Evolutionary conservation across 202 grass and related monocot species (phyloP).

Genomic region (Eragrostis tef): DNA sequence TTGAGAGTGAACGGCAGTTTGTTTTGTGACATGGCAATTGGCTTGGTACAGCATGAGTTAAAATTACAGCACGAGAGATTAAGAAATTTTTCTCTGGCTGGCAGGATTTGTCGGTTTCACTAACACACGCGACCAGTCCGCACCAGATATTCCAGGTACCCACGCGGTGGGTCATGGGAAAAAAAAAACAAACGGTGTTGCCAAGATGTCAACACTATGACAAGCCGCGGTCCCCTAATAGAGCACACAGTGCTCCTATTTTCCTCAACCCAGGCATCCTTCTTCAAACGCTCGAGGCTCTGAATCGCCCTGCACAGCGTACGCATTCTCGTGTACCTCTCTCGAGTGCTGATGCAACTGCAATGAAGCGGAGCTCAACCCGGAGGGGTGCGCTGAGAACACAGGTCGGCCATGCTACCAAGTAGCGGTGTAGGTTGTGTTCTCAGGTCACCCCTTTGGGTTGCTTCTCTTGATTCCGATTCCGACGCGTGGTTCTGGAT

Average conservation of each 20-base stretch:
- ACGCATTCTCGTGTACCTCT: not conserved
- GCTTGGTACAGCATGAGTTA: too few relatives aligned
- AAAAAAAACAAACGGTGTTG: not conserved
- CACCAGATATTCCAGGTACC: not conserved
- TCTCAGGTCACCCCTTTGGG: constrained; percentile 57
- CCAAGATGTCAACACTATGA: constrained; percentile 46
- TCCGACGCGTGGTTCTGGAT: not conserved
- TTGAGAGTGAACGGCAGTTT: too few relatives aligned
- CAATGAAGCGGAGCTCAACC: constrained; percentile 18
- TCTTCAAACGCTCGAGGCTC: not conserved
- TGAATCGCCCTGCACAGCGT: not conserved
- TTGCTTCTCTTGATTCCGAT: constrained; percentile 37
- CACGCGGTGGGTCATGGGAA: not conserved
- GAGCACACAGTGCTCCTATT: not conserved
- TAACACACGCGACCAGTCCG: not conserved
- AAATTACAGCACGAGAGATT: too few relatives aligned
- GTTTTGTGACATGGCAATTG: too few relatives aligned
- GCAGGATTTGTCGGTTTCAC: not conserved
- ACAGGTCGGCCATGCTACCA: not conserved
- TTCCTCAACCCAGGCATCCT: not conserved
- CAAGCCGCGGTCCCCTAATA: not conserved
- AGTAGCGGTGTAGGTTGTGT: constrained; percentile 2
- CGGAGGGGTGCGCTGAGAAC: constrained; percentile 51
- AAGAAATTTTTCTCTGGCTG: too few relatives aligned
- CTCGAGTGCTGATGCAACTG: not conserved